Evolutionary conservation across 2,329 filamentous ascomycete genomes (phyloP), one percentile per base, ranked within the genome.

Genomic region (Botrytis porri): DNA sequence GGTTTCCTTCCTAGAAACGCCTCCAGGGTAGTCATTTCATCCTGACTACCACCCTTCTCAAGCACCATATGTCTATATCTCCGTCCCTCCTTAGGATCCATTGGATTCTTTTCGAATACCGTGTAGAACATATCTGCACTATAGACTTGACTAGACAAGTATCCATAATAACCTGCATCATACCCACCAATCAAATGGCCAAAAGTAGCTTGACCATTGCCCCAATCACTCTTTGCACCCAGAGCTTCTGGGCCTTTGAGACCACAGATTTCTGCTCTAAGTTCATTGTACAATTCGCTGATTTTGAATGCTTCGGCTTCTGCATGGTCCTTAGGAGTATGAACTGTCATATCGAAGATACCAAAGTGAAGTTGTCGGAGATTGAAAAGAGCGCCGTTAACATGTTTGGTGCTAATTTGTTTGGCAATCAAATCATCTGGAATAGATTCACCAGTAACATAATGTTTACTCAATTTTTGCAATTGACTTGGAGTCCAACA

Each of bases 81-180:
- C 22, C 93, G 86, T 1, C 93, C 93, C 80, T 94, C 89, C 76
- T 87, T 88, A 45, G 86, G 86, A 81, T 94, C 88, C 92, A 95
- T 94, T 0, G 93, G 93, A 80, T 95, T 86, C 77, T 88, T 85
- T 84, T 91, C 90, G 84, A 96, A 96, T 64, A 92, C 90, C 0
- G 88, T 88, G 83, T 93, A 90, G 85, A 95, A 97, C 92, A 97
- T 95, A 82, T 97, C 93, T 39, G 91, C 88, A 35, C 90, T 93
- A 83, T 95, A 96, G 29, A 96, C 93, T 81, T 93, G 88, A 1
- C 91, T 93, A 75, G 88, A 91, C 48, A 92, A 83, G 80, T 92
- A 92, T 78, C 89, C 89, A 81, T 96, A 96, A 84, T 95, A 95
- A 61, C 93, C 92, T 43, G 93, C 93, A 81, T 95, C 93, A 79